Evolutionary conservation across 169 alveolate species (phyloP).

Genomic region (Babesia sp.): DNA sequence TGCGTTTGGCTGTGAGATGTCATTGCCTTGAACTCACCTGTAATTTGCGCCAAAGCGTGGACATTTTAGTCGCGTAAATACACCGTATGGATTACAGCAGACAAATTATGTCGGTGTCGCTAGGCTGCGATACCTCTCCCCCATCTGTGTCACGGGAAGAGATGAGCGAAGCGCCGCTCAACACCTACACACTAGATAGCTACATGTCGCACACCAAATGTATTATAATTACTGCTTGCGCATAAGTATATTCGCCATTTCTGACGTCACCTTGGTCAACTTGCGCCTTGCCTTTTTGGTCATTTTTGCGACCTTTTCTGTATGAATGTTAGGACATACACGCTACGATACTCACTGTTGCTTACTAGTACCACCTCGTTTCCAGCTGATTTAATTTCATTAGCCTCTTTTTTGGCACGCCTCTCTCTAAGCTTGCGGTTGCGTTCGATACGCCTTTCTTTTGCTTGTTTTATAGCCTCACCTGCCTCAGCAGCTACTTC

Average conservation of each 20-base stretch:
- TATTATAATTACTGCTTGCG: conserved; percentile 4
- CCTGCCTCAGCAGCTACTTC: conserved; percentile 46
- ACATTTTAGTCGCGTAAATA: conserved; percentile 45
- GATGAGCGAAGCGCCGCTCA: background rate
- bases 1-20: background rate
- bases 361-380: conserved; percentile 50
- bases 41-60: conserved; percentile 67
- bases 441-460: conserved; percentile 27
- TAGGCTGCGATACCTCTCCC: conserved; percentile 12
- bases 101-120: background rate
- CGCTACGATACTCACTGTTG: conserved; percentile 31
- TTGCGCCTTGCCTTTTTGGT: conserved; percentile 58
- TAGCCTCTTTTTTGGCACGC: conserved; percentile 46
- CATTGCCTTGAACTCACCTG: conserved; percentile 20
- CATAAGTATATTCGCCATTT: conserved; percentile 40
- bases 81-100: background rate
- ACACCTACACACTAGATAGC: background rate
- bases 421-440: conserved; percentile 19
- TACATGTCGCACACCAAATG: background rate
- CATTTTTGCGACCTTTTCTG: conserved; percentile 67
- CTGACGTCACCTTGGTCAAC: conserved; percentile 64
- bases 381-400: conserved; percentile 66
- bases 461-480: conserved; percentile 26
- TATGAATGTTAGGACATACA: background rate
- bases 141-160: conserved; percentile 4